phyloP scores from a whole-genome alignment of 805 yeast genomes.

The Metahyphopichia silvanorum region DNA sequence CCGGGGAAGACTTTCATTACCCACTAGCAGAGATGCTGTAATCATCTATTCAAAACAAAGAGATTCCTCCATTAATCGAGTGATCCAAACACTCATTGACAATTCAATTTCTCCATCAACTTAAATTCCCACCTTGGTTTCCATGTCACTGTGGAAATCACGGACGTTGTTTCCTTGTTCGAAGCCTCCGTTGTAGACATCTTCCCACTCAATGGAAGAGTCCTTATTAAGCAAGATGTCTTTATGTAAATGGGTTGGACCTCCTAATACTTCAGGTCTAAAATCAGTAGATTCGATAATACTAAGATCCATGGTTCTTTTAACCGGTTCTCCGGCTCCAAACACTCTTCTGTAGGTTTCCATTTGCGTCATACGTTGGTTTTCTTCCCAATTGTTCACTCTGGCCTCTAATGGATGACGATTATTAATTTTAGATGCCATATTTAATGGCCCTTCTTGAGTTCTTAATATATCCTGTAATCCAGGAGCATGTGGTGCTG shows the following conservation, averaged over 20 bases:
- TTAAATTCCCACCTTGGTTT: conserved; percentile 55
- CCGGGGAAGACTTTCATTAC: too few species aligned
- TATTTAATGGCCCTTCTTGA: conserved; percentile 59
- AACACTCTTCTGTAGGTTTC: conserved; percentile 79
- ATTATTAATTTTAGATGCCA: conserved; percentile 62
- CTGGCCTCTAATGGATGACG: conserved; percentile 86
- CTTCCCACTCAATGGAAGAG: conserved; percentile 86
- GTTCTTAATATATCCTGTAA: conserved; percentile 67
- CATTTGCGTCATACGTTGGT: conserved; percentile 65
- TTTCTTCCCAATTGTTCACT: conserved; percentile 73
- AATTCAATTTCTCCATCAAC: background rate
- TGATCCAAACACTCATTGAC: background rate
- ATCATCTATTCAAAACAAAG: background rate
- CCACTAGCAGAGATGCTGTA: background rate
- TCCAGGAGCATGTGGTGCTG: conserved; percentile 66
- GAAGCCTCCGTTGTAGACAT: conserved; percentile 64
- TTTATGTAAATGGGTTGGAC: conserved; percentile 56
- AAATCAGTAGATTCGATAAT: conserved; percentile 69
- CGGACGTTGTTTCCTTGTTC: conserved; percentile 34
- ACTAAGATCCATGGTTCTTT: conserved; percentile 82
- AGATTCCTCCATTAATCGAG: background rate
- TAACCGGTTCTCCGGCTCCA: conserved; percentile 93
- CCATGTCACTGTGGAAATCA: conserved; percentile 76
- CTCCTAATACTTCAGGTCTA: conserved; percentile 63
- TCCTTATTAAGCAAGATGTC: conserved; percentile 83